Evolutionary conservation across 352 stramenopile species (phyloP), one percentile per base, ranked within the genome.

Genomic region (Phytopythium aichiense): DNA sequence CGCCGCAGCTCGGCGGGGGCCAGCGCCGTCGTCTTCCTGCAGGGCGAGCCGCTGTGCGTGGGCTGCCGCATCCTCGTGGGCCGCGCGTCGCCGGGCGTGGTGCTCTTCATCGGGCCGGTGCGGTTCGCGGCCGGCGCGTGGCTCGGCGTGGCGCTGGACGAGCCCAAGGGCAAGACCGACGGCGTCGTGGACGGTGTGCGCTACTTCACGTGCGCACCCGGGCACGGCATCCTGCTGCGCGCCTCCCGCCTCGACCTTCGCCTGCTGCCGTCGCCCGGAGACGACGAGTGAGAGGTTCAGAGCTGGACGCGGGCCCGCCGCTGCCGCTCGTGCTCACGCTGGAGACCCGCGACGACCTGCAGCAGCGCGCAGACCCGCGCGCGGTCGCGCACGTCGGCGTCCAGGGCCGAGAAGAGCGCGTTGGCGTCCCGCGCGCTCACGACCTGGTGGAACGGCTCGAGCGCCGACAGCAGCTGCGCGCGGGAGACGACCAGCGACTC

Each of bases 171-270:
- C 55, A 88, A 89, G 52, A 76, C 90, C 68, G 79, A 80, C 56
- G 84, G 84, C 23, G 79, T 66, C 0, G 77, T 93, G 13, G 66
- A 83, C 46, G 79, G 79, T 33, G 50, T 77, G 30, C 69, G 76
- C 45, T 93, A 93, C 59, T 93, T 93, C 53, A 75, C 48, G 33
- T 91, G 81, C 46, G 51, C 75, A 8, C 54, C 63, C 13, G 64
- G 79, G 51, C 78, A 89, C 53, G 79, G 82, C 30, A 83, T 93
- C 49, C 90, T 92, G 61, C 82, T 92, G 37, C 82, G 80, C 33
- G 72, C 82, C 48, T 81, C 81, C 33, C 74, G 74, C 8, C 71
- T 88, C 33, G 77, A 88, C 48, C 64, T 84, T 45, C 68, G 63
- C 22, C 25, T 74, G 57, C 56, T 72, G 12, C 35, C 35, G 35